phyloP scores from a whole-genome alignment of 768 basidiomycete genomes.

The Termitomyces sp. region DNA sequence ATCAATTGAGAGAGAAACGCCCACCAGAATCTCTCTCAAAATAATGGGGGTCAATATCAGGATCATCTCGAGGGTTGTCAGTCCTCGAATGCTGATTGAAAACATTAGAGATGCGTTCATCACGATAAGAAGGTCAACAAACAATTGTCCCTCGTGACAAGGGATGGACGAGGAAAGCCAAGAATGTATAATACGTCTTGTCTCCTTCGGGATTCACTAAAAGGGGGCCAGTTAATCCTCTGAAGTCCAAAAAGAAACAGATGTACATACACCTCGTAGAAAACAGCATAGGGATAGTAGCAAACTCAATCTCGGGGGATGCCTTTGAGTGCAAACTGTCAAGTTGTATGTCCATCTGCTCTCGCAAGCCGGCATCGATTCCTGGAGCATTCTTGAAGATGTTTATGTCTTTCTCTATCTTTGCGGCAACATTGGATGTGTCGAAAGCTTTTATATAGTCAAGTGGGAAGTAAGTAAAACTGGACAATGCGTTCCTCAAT shows the following conservation, averaged over 20 bases:
- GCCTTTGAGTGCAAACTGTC: conserved; percentile 21
- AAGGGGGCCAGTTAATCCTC: background rate
- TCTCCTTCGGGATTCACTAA: conserved; percentile 31
- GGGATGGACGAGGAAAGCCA: conserved; percentile 35
- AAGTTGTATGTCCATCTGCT: conserved; percentile 38
- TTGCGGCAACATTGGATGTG: conserved; percentile 14
- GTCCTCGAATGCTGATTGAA: conserved; percentile 24
- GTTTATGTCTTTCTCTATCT: conserved; percentile 21
- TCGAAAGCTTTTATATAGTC: conserved; percentile 14
- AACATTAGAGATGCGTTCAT: background rate
- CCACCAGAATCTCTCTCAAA: conserved; percentile 41
- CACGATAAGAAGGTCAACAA: conserved; percentile 10
- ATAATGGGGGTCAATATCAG: conserved; percentile 38
- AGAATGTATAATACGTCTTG: conserved; percentile 39
- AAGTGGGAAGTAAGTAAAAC: conserved; percentile 26
- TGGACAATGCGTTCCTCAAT: conserved; percentile 21
- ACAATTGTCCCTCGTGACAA: conserved; percentile 49
- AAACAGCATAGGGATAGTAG: conserved; percentile 20
- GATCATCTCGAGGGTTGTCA: conserved; percentile 28
- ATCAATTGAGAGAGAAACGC: background rate
- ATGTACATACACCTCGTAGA: conserved; percentile 12
- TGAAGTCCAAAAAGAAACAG: no score
- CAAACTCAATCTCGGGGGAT: conserved; percentile 22
- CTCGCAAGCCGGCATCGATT: conserved; percentile 28
- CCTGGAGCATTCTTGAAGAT: conserved; percentile 17